Conservation (phyloP, 805 yeast genomes). For the Helenozyma baotianmanensis region DNA sequence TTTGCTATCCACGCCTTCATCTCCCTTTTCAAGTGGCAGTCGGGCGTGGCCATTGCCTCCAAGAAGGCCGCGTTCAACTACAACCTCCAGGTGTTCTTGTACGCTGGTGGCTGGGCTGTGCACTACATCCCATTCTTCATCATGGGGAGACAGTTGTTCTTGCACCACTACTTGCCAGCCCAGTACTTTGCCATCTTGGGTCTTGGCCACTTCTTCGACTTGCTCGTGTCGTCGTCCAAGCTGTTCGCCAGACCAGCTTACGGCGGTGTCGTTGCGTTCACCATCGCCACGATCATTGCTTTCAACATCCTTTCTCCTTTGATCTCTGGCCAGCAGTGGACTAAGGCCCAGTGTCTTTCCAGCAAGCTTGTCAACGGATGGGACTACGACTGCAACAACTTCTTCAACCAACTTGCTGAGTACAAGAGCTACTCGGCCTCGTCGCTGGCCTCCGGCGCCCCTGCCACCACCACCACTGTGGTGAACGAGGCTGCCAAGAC, state of each 20-base stretch:
- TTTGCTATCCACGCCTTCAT: conserved; percentile 47
- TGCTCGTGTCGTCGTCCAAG: conserved; percentile 35
- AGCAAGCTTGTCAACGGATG: conserved; percentile 61
- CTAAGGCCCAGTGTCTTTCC: conserved; percentile 56
- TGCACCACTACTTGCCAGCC: conserved; percentile 93
- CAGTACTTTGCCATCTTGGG: conserved; percentile 81
- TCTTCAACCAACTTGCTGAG: conserved; percentile 29
- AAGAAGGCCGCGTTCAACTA: conserved; percentile 58
- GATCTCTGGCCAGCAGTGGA: conserved; percentile 79
- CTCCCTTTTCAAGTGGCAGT: conserved; percentile 59
- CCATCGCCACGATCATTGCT: conserved; percentile 47
- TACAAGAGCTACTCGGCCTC: conserved; percentile 15
- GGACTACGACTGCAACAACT: conserved; percentile 83
- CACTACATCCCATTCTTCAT: conserved; percentile 75
- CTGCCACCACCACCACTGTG: conserved; percentile 6
- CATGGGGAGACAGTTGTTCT: conserved; percentile 89
- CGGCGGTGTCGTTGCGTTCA: conserved; percentile 43
- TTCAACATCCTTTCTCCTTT: conserved; percentile 66
- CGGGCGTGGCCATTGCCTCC: conserved; percentile 37
- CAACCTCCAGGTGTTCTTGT: conserved; percentile 59
- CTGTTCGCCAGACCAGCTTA: conserved; percentile 43
- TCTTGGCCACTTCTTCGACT: conserved; percentile 63
- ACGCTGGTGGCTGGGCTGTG: conserved; percentile 62
- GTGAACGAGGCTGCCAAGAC: conserved; percentile 10
- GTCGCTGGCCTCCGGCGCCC: conserved; percentile 2